phyloP scores from a whole-genome alignment of 2,329 filamentous ascomycete species.

The Aspergillus fumigatiaffinis region DNA sequence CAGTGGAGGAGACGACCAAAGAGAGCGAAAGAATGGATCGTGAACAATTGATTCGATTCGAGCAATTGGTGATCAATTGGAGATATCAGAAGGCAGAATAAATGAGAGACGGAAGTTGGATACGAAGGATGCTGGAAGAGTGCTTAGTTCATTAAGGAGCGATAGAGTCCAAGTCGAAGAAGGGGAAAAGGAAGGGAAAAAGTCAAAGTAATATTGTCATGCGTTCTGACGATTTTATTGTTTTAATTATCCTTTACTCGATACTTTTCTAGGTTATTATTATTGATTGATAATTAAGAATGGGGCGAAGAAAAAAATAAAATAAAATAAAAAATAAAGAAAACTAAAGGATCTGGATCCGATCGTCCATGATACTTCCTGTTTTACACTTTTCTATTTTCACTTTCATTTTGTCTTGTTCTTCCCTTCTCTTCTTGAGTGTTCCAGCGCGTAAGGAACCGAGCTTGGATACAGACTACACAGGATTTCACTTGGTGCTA shows the following conservation, averaged over 20 bases:
- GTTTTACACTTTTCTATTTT: neutral
- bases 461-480: neutral
- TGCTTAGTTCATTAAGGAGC: neutral
- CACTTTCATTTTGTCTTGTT: neutral
- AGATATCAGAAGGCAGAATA: neutral
- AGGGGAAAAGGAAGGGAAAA: neutral
- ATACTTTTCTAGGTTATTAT: neutral
- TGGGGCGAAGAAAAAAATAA: neutral
- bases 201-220: neutral
- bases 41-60: neutral
- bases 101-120: neutral
- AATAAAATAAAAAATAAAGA: neutral
- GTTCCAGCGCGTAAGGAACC: neutral
- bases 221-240: neutral
- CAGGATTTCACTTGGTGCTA: neutral
- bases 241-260: too few species aligned
- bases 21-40: neutral
- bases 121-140: neutral
- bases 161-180: neutral
- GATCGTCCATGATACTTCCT: neutral
- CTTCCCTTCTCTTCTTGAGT: neutral
- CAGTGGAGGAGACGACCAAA: neutral
- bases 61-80: neutral
- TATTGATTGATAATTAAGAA: conserved; percentile 1
- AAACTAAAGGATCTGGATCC: neutral